Percentiles rank a stretch among this genome's conserved stretches.
Conservation (phyloP, 2,329 filamentous ascomycete genomes). For the Penicillium sp. region DNA sequence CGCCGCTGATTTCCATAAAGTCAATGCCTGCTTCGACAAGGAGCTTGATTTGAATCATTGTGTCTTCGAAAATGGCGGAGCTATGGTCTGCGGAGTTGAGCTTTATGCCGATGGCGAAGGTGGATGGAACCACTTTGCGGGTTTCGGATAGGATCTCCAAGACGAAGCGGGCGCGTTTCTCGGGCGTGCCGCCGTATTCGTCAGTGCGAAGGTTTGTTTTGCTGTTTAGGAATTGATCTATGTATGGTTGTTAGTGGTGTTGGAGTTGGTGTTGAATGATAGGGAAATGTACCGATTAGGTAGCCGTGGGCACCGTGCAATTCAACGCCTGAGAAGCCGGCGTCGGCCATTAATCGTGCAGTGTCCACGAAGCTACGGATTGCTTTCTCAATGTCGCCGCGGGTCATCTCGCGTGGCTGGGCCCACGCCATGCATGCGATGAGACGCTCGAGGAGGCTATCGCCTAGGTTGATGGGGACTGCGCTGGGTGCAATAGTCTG, state of each 20-base stretch:
- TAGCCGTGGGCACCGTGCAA: slow-evolving; percentile 53
- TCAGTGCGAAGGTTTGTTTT: slow-evolving; percentile 48
- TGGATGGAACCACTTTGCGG: slow-evolving; percentile 39
- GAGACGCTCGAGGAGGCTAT: slow-evolving; percentile 35
- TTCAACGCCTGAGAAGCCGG: slow-evolving; percentile 53
- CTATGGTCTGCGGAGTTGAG: slow-evolving; percentile 49
- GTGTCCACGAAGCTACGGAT: slow-evolving; percentile 51
- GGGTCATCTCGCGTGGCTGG: slow-evolving; percentile 54
- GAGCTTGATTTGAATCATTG: slow-evolving; percentile 55
- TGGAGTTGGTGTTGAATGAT: slow-evolving; percentile 19
- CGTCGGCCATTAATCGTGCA: slow-evolving; percentile 48
- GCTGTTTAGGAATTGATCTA: background rate
- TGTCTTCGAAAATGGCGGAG: slow-evolving; percentile 44
- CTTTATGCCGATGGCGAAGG: slow-evolving; percentile 49
- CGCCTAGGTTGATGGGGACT: slow-evolving; percentile 40
- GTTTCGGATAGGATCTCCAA: slow-evolving; percentile 44
- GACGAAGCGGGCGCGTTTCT: slow-evolving; percentile 46
- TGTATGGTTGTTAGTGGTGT: slow-evolving; percentile 18
- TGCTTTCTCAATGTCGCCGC: slow-evolving; percentile 51
- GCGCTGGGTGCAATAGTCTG: slow-evolving; percentile 37
- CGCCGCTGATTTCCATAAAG: slow-evolving; percentile 65
- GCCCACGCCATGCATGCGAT: slow-evolving; percentile 36
- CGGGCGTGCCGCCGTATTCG: slow-evolving; percentile 45
- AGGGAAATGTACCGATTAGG: slow-evolving; percentile 37
- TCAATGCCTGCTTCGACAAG: slow-evolving; percentile 49